Percentiles rank a stretch among this genome's conserved stretches.
phyloP scores from a whole-genome alignment of 345 rosid genomes.

The Euphorbia lathyris region DNA sequence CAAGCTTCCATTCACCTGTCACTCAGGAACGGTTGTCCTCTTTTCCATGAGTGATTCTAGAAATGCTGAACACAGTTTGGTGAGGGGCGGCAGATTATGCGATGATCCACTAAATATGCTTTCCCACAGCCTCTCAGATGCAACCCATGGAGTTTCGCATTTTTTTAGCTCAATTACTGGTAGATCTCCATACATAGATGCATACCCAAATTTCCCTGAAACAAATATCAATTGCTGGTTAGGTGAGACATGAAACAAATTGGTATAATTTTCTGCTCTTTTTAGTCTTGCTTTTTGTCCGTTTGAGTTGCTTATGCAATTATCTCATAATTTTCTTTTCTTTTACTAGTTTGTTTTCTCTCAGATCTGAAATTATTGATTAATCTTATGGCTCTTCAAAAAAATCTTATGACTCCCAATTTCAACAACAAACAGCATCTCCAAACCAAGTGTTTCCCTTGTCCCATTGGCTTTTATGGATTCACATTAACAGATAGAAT shows the following conservation, averaged over 20 bases:
- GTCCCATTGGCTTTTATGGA: neutral
- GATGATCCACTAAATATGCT: slow-evolving; percentile 76
- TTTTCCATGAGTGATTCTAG: slow-evolving; percentile 76
- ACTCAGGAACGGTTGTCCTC: slow-evolving; percentile 51
- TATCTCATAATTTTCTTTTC: no score
- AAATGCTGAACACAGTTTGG: slow-evolving; percentile 64
- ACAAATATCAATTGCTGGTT: no score
- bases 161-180: slow-evolving; percentile 46
- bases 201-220: slow-evolving; percentile 56
- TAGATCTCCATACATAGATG: slow-evolving; percentile 73
- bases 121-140: slow-evolving; percentile 81
- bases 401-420: no score
- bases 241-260: no score
- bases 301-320: no score
- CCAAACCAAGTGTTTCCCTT: no score
- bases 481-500: neutral
- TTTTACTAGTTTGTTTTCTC: no score
- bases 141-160: slow-evolving; percentile 29
- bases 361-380: no score
- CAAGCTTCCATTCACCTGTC: neutral
- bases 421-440: no score
- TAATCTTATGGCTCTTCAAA: no score
- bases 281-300: no score
- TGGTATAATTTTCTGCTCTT: no score
- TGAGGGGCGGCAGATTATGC: slow-evolving; percentile 77